Conservation (phyloP, 2,329 filamentous ascomycete genomes). For the Aureobasidium sp. region DNA sequence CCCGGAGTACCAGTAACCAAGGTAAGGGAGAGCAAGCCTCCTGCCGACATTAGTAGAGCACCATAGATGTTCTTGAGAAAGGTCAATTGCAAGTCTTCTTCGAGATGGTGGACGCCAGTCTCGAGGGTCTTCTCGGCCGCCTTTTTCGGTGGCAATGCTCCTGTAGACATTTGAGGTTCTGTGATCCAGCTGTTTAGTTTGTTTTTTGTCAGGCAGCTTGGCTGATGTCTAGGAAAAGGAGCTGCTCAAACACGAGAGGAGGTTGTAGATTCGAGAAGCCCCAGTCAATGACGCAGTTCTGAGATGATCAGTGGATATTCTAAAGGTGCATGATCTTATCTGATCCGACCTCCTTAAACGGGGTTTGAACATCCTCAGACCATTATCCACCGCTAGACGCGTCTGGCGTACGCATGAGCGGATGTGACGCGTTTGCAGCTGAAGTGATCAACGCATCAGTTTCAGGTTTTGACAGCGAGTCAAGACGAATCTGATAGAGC, state of each 20-base stretch:
- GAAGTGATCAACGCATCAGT: not conserved
- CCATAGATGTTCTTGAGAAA: constrained; percentile 25
- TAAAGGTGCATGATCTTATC: not conserved
- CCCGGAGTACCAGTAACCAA: constrained; percentile 19
- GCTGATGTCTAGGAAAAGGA: not conserved
- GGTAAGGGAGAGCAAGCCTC: constrained; percentile 19
- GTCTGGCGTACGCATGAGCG: not conserved
- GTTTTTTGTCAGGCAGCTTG: not conserved
- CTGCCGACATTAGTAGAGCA: constrained; percentile 22
- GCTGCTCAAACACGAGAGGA: not conserved
- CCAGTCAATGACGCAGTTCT: not conserved
- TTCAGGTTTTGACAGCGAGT: not conserved
- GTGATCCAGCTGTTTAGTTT: not conserved
- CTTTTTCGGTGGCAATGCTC: constrained; percentile 19
- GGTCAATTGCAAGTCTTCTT: constrained; percentile 18
- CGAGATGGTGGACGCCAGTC: constrained; percentile 21
- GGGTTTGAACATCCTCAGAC: not conserved
- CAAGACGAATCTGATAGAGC: not conserved
- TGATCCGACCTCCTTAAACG: not conserved
- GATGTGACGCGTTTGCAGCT: not conserved
- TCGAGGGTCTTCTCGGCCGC: constrained; percentile 19
- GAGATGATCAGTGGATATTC: not conserved
- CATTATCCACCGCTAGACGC: constrained; percentile 1
- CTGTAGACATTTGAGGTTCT: constrained; percentile 11
- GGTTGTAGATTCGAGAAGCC: not conserved